Evolutionary conservation across 192 early-diverging fungal genomes (phyloP), one percentile per base, ranked within the genome.

Genomic region (Gryganskiella cystojenkinii): DNA sequence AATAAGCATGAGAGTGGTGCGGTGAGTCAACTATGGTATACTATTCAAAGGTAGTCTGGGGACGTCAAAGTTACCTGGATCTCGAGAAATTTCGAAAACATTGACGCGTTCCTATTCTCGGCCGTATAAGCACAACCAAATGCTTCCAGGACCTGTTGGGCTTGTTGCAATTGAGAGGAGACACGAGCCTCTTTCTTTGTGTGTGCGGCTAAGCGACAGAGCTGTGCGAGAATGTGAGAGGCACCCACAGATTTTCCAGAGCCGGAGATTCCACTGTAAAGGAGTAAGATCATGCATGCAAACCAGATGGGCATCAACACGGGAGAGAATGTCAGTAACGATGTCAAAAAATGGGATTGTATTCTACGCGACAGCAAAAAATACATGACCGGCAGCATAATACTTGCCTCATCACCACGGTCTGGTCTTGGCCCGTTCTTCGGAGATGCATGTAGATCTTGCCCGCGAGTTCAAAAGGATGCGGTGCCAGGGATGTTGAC

Each of bases 211-310:
- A 97, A 82, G 33, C 89, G 84, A 63, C 90, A 87, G 22, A 98
- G 84, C 64, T 94, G 90, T 64, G 92, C 83, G 14, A 88, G 71
- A 33, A 97, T 67, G 59, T 93, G 91, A 5, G 83, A 80, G n/a
- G 90, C 86, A 1, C 89, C 84, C 34, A 89, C 87, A 1, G 95
- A 86, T 71, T 99, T 99, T 50, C 97, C 96, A 31, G 91, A 91
- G 7, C 96, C 95, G 34, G 88, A 86, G 52, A 95, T 88, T 35
- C 97, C 97, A 66, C 94, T 95, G 80, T 10, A 27, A 33, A 35
- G 4, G 35, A 44, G 46, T 20, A 56, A 34, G 31, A n/a, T n/a
- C n/a, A n/a, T n/a, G n/a, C n/a, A n/a, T n/a, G n/a, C n/a, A n/a
- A n/a, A n/a, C n/a, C n/a, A n/a, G n/a, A n/a, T n/a, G n/a, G n/a